Evolutionary conservation across 305 asterid species (phyloP), one percentile per base, ranked within the genome.

Genomic region (Fraxinus platypoda): DNA sequence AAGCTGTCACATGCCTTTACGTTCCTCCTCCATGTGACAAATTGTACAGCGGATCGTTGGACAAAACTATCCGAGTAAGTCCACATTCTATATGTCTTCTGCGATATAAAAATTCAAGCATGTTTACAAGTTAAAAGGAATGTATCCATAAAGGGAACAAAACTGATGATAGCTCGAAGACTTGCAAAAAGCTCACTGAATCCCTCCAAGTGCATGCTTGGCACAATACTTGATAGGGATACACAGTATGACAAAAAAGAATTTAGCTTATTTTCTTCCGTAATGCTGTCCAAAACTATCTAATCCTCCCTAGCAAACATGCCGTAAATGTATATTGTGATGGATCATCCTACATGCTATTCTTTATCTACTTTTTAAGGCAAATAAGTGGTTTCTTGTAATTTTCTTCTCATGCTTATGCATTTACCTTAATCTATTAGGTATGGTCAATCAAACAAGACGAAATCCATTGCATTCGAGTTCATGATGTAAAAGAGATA

Each of bases 361-460:
- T 70, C 75, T 4, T 13, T 71, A 15, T 17, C 41, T 70, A 71
- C 4, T 43, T 43, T 46, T 15, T 12, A 26, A 26, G 17, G 35
- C 13, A 17, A 31, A 71, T 15, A 15, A 12, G 68, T 19, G 7
- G 46, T 64, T 34, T 54, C 54, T 31, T 64, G 15, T 41, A 74
- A 26, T 43, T 75, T 28, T 25, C 25, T 17, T 70, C 73, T 38
- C 21, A 64, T 34, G 23, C 8, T 54, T 23, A 23, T 62, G 54
- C 46, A 19, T 62, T 74, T 46, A 71, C 38, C 38, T 23, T 80
- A 11, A 2, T 73, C 0, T 52, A 75, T 46, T 84, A 94, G 98
- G 90, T 93, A 28, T 94, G 98, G 98, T 87, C 94, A 75, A 91
- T 94, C 84, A 94, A 90, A 82, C 95, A 89, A 52, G 98, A 92